Percentiles rank a stretch among this genome's conserved stretches.
phyloP scores from a whole-genome alignment of 495 filamentous ascomycete genomes.

The Penicillium parvum region DNA sequence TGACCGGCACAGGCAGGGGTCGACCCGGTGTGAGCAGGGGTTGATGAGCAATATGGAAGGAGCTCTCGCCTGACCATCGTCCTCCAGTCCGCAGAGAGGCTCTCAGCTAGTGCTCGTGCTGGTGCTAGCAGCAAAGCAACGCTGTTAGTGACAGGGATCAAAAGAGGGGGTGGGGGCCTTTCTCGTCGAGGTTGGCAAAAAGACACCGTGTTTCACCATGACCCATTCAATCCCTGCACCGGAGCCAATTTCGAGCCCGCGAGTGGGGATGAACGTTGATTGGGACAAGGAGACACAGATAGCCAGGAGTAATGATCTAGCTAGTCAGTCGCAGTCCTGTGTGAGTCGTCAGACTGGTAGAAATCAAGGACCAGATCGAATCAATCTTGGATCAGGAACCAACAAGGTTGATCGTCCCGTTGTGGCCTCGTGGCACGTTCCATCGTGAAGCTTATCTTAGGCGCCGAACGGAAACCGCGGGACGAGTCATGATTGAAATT shows the following conservation, averaged over 20 bases:
- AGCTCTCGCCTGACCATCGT: not conserved
- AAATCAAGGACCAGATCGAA: not conserved
- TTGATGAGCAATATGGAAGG: slow-evolving; percentile 3
- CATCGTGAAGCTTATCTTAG: slow-evolving; percentile 22
- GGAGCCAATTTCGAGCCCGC: slow-evolving; percentile 9
- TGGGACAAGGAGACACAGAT: not conserved
- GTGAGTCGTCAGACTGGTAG: not conserved
- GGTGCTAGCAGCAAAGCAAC: slow-evolving; percentile 4
- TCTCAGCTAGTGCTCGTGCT: too few relatives aligned
- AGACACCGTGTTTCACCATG: slow-evolving; percentile 18
- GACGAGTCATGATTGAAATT: too few relatives aligned
- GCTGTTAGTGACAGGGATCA: slow-evolving; percentile 20
- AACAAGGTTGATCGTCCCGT: slow-evolving; percentile 34
- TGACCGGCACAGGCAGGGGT: slow-evolving; percentile 1
- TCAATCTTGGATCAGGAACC: slow-evolving; percentile 5
- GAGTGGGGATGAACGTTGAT: slow-evolving; percentile 14
- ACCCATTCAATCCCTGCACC: slow-evolving; percentile 23
- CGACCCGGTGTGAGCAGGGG: slow-evolving; percentile 1
- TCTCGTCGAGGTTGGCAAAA: slow-evolving; percentile 8
- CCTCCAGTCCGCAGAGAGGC: not conserved
- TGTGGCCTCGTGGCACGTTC: slow-evolving; percentile 17
- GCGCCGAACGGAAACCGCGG: slow-evolving; percentile 5
- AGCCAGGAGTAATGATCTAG: too few relatives aligned
- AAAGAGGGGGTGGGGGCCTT: slow-evolving; percentile 21
- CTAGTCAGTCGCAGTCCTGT: too few relatives aligned